Conservation (phyloP, 2,329 filamentous ascomycete species). For the Hypoxylon sp. region DNA sequence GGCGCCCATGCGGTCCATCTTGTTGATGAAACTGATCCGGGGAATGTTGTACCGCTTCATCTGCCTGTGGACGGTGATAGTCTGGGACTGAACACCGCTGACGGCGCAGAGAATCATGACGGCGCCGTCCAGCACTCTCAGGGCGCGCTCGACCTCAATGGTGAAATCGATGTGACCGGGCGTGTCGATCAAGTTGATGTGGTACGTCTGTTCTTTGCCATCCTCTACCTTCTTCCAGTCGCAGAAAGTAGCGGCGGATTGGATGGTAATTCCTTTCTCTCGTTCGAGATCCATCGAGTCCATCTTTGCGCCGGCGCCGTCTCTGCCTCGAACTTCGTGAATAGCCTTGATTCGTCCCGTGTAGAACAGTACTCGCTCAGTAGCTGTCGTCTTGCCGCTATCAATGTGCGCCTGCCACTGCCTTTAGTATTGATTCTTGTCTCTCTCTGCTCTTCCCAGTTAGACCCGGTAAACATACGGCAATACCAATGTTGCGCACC, state of each 20-base stretch:
- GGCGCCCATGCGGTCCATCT: constrained; percentile 99
- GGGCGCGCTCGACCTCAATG: constrained; percentile 94
- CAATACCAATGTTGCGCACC: constrained; percentile 98
- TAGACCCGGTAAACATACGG: constrained; percentile 62
- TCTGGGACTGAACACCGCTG: constrained; percentile 96
- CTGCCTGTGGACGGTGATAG: constrained; percentile 96
- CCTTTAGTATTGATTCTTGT: constrained; percentile 29
- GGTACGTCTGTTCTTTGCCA: constrained; percentile 87
- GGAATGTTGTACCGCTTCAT: constrained; percentile 99
- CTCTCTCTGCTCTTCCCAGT: neutral
- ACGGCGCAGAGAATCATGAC: constrained; percentile 99
- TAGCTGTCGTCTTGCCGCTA: constrained; percentile 96
- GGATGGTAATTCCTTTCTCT: constrained; percentile 98
- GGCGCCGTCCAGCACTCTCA: constrained; percentile 93
- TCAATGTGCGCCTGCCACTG: constrained; percentile 87
- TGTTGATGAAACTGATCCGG: constrained; percentile 95
- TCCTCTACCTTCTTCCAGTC: constrained; percentile 92
- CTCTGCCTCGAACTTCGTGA: constrained; percentile 94
- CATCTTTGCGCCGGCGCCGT: constrained; percentile 98
- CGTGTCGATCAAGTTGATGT: constrained; percentile 98
- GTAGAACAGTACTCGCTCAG: constrained; percentile 97
- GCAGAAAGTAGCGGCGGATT: constrained; percentile 96
- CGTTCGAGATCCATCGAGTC: constrained; percentile 99
- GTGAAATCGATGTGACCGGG: constrained; percentile 99
- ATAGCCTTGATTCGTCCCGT: constrained; percentile 96